A percentile compares a stretch with the other conserved stretches of the same genome.
These are phyloP conservation scores for Eutrema salsugineum DNA, from an alignment of 441 rosid genomes.

Conservation along the genomic window DNA sequence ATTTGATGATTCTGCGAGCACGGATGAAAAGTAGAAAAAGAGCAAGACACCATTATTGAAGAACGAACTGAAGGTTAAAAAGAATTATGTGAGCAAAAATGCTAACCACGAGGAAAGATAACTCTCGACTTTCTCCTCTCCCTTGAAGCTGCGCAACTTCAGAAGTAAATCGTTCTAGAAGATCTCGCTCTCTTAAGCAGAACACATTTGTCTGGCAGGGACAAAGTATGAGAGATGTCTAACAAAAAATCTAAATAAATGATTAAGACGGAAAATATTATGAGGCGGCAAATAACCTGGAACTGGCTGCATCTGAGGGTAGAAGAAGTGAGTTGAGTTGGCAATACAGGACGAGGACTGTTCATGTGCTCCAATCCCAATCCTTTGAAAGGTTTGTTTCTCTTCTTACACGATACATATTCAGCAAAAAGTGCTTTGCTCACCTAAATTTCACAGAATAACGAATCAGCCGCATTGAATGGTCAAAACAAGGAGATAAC, in stretches of 20 bases:
- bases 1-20: constrained; percentile 66
- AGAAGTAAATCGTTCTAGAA: constrained; percentile 56
- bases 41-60: background rate
- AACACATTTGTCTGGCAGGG: constrained; percentile 56
- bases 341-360: constrained; percentile 55
- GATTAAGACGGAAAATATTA: background rate
- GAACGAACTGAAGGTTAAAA: background rate
- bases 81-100: background rate
- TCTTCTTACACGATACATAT: constrained; percentile 58
- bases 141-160: constrained; percentile 64
- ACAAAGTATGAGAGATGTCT: background rate
- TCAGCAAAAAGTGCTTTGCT: constrained; percentile 87
- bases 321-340: constrained; percentile 61
- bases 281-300: constrained; percentile 46
- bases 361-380: constrained; percentile 91
- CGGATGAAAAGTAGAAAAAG: background rate
- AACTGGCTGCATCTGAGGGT: constrained; percentile 66
- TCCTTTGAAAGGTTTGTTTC: constrained; percentile 60
- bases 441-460: constrained; percentile 46
- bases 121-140: constrained; percentile 63
- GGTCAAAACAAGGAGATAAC: background rate
- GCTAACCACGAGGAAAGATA: constrained; percentile 56
- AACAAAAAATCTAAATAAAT: background rate
- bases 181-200: constrained; percentile 85
- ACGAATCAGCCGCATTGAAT: background rate